These are phyloP conservation scores for Phyllosticta paracitricarpa DNA, from an alignment of 2,329 filamentous ascomycete species.

Conservation along the genomic window DNA sequence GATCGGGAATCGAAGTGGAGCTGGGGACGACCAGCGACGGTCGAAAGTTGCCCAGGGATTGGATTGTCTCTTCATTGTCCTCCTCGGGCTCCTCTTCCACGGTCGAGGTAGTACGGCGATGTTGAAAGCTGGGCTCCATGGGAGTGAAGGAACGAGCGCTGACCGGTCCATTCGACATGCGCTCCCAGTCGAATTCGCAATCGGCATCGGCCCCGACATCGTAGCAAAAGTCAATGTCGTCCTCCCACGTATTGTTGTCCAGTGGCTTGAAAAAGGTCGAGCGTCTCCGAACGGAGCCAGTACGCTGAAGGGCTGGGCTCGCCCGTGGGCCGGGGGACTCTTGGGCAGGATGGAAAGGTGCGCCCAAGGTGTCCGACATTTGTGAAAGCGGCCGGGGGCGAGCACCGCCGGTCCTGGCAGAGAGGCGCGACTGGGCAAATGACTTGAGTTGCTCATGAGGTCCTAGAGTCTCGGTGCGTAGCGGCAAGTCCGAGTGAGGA, in stretches of 20 bases:
- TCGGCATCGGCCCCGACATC: constrained; percentile 51
- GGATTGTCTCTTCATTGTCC: not conserved
- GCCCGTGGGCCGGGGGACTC: constrained; percentile 3
- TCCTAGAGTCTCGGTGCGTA: constrained; percentile 5
- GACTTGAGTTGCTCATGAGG: constrained; percentile 9
- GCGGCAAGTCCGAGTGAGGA: constrained; percentile 2
- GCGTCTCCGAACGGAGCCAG: constrained; percentile 4
- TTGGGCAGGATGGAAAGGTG: constrained; percentile 26
- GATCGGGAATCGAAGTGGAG: constrained; percentile 21
- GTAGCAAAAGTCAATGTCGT: constrained; percentile 54
- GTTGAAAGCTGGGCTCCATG: not conserved
- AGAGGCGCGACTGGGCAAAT: constrained; percentile 2
- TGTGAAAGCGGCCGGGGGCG: constrained; percentile 23
- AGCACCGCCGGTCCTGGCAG: not conserved
- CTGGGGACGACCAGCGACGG: constrained; percentile 22
- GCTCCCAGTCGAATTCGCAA: constrained; percentile 51
- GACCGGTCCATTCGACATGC: constrained; percentile 19
- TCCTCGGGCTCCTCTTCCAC: constrained; percentile 5
- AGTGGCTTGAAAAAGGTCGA: constrained; percentile 9
- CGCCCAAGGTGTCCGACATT: constrained; percentile 37
- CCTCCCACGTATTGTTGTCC: constrained; percentile 42
- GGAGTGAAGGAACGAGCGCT: constrained; percentile 20
- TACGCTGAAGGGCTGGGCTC: not conserved
- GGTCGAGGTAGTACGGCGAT: not conserved
- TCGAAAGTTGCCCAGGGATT: constrained; percentile 13